Conservation (phyloP, 2,329 filamentous ascomycete species). For the Phoma herbarum region DNA sequence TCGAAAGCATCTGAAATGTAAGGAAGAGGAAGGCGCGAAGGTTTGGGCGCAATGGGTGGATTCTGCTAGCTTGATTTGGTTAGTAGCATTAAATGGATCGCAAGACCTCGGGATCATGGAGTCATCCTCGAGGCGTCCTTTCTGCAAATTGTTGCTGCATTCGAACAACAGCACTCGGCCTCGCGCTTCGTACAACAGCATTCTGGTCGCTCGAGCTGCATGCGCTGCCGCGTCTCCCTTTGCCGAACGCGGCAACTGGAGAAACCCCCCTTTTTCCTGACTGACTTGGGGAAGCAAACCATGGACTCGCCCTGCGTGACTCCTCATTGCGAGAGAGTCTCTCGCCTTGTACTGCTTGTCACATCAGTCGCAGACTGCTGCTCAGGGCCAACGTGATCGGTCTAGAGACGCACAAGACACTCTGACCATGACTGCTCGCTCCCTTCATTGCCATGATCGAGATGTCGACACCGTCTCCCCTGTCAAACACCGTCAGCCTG, state of each 20-base stretch:
- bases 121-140: neutral
- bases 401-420: neutral
- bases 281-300: neutral
- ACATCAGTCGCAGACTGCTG: neutral
- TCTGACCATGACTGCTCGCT: too few species aligned
- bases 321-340: neutral
- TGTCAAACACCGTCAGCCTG: too few species aligned
- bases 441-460: too few species aligned
- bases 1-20: neutral
- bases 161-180: neutral
- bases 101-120: neutral
- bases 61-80: neutral
- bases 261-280: neutral
- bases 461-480: too few species aligned
- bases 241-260: neutral
- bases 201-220: neutral
- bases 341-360: neutral
- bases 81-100: too few species aligned
- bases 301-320: neutral
- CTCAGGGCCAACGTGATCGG: neutral
- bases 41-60: neutral
- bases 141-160: neutral
- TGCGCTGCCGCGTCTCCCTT: too few species aligned
- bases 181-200: conserved; percentile 9
- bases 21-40: neutral